Conservation (phyloP, 305 asterid genomes). For the Andrographis paniculata region DNA sequence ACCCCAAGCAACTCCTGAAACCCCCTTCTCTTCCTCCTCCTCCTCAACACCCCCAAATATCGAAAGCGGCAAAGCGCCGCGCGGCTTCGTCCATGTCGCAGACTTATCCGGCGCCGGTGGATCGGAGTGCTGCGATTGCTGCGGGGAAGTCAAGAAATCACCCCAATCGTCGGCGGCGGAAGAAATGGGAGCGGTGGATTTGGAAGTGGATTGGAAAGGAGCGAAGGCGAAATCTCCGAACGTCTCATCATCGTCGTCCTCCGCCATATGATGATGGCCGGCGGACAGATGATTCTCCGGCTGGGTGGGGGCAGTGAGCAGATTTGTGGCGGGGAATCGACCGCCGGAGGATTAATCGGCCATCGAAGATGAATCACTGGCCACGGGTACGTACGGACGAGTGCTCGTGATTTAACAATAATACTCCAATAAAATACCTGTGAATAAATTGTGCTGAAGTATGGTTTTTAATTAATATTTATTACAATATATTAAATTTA, state of each 20-base stretch:
- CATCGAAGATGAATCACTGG: too few relatives aligned
- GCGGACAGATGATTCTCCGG: constrained; percentile 14
- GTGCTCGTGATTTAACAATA: too few relatives aligned
- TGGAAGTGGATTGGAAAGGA: constrained; percentile 25
- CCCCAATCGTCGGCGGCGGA: constrained; percentile 53
- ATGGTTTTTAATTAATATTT: too few relatives aligned
- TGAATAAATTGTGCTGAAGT: too few relatives aligned
- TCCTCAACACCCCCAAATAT: constrained; percentile 52
- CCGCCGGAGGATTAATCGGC: too few relatives aligned
- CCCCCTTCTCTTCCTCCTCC: constrained; percentile 33
- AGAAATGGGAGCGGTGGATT: constrained; percentile 19
- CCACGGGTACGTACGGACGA: too few relatives aligned
- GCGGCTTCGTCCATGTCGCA: constrained; percentile 43
- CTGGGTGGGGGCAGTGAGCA: too few relatives aligned
- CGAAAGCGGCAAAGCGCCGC: constrained; percentile 76
- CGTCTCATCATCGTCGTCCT: constrained; percentile 53
- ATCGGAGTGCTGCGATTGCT: constrained; percentile 27
- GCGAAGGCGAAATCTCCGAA: constrained; percentile 76
- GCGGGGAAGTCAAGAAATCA: constrained; percentile 58
- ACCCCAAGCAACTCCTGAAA: constrained; percentile 17
- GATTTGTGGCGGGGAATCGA: too few relatives aligned
- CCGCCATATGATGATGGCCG: constrained; percentile 45
- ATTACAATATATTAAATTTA: too few relatives aligned
- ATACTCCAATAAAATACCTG: too few relatives aligned
- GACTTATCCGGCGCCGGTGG: constrained; percentile 20